A percentile compares a stretch with the other conserved stretches of the same genome.
These are phyloP conservation scores for Penicillium sp. DNA, from an alignment of 2,329 filamentous ascomycete species.

Conservation along the genomic window DNA sequence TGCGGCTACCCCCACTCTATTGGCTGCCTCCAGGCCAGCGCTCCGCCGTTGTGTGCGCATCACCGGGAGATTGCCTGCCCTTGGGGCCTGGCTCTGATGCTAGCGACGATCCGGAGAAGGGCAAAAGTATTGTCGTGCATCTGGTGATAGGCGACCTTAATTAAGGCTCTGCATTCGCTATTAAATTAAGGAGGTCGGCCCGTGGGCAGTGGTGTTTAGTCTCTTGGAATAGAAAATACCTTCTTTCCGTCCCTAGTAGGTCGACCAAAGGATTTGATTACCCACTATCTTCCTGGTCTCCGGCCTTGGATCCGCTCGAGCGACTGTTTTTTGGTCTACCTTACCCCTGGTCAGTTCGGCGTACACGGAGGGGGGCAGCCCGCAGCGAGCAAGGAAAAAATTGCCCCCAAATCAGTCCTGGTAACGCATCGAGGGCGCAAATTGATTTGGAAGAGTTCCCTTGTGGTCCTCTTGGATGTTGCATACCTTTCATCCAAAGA, in stretches of 20 bases:
- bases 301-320: conserved; percentile 11
- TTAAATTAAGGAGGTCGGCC: background rate
- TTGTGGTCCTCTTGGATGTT: conserved; percentile 16
- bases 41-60: conserved; percentile 24
- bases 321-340: conserved; percentile 7
- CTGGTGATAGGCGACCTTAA: conserved; percentile 11
- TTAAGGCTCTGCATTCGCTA: conserved; percentile 13
- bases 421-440: background rate
- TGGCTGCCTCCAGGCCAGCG: conserved; percentile 24
- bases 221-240: background rate
- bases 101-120: conserved; percentile 27
- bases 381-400: conserved; percentile 1
- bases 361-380: conserved; percentile 11
- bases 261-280: background rate
- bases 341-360: conserved; percentile 20
- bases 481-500: conserved; percentile 8
- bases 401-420: background rate
- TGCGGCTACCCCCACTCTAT: conserved; percentile 26
- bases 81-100: conserved; percentile 18
- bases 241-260: background rate
- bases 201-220: background rate
- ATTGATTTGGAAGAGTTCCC: background rate
- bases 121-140: background rate
- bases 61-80: conserved; percentile 17
- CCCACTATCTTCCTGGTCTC: background rate